Evolutionary conservation across 345 rosid species (phyloP).

Genomic region (Gynandropsis gynandra): DNA sequence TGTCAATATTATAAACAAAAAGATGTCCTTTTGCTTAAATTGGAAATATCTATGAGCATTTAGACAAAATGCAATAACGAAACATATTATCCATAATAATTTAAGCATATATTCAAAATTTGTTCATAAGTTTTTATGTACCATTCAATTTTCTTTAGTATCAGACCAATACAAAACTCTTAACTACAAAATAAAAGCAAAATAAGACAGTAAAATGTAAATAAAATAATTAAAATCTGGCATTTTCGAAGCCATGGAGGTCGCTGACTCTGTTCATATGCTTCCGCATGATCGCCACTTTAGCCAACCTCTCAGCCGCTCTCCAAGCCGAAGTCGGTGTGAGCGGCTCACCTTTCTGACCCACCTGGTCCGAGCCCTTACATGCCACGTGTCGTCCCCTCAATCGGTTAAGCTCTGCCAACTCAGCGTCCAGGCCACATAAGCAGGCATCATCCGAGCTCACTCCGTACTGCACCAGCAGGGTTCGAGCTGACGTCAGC

Average conservation of each 20-base stretch:
- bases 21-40: too few species aligned
- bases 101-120: too few species aligned
- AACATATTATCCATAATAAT: too few species aligned
- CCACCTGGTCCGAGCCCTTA: slow-evolving; percentile 25
- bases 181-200: not conserved
- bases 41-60: too few species aligned
- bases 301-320: slow-evolving; percentile 92
- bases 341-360: slow-evolving; percentile 51
- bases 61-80: too few species aligned
- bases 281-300: slow-evolving; percentile 83
- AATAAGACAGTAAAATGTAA: slow-evolving; percentile 1
- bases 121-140: slow-evolving; percentile 11
- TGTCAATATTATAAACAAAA: too few species aligned
- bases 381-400: slow-evolving; percentile 24
- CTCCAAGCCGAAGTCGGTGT: slow-evolving; percentile 95
- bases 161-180: slow-evolving; percentile 30
- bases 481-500: slow-evolving; percentile 62
- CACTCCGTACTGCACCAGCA: slow-evolving; percentile 41
- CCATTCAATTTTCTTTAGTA: slow-evolving; percentile 19
- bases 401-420: slow-evolving; percentile 45
- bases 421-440: slow-evolving; percentile 55
- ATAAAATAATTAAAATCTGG: slow-evolving; percentile 54
- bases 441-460: slow-evolving; percentile 39
- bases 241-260: slow-evolving; percentile 92
- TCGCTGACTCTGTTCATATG: slow-evolving; percentile 93